A percentile compares a stretch with the other conserved stretches of the same genome.
Conservation (phyloP, 176 grass and related monocot species). For the Rhynchospora pubera region DNA sequence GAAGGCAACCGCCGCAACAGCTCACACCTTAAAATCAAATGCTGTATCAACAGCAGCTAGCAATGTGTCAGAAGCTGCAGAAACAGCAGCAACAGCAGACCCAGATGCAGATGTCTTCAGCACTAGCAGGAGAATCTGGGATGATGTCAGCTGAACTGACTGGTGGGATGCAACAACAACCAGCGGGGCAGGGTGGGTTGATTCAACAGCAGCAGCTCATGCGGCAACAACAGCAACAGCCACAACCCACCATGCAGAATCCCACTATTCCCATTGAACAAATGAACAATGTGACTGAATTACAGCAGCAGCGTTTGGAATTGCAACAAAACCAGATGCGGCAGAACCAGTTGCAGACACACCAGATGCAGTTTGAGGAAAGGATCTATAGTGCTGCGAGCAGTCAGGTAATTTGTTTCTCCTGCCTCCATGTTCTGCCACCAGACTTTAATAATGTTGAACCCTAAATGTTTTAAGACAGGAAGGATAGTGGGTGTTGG, state of each 20-base stretch:
- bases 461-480: not conserved
- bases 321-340: conserved; percentile 69
- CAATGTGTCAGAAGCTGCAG: conserved; percentile 58
- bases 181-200: conserved; percentile 42
- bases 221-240: conserved; percentile 64
- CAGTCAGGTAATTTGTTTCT: conserved; percentile 38
- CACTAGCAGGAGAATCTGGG: conserved; percentile 42
- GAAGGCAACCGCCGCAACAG: conserved; percentile 64
- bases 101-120: conserved; percentile 59
- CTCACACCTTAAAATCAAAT: conserved; percentile 47
- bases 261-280: conserved; percentile 57
- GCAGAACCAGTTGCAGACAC: conserved; percentile 49
- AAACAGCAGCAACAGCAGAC: conserved; percentile 59
- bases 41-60: conserved; percentile 59
- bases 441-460: not conserved
- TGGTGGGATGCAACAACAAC: conserved; percentile 47
- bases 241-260: conserved; percentile 53
- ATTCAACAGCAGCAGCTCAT: conserved; percentile 50
- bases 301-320: conserved; percentile 64
- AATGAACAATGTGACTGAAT: conserved; percentile 61
- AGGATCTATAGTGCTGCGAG: conserved; percentile 45
- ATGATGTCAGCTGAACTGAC: conserved; percentile 49
- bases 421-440: not conserved
- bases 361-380: conserved; percentile 54
- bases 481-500: not conserved